phyloP scores from a whole-genome alignment of 1,139 yeast genomes.

The Yamadazyma mexicana region DNA sequence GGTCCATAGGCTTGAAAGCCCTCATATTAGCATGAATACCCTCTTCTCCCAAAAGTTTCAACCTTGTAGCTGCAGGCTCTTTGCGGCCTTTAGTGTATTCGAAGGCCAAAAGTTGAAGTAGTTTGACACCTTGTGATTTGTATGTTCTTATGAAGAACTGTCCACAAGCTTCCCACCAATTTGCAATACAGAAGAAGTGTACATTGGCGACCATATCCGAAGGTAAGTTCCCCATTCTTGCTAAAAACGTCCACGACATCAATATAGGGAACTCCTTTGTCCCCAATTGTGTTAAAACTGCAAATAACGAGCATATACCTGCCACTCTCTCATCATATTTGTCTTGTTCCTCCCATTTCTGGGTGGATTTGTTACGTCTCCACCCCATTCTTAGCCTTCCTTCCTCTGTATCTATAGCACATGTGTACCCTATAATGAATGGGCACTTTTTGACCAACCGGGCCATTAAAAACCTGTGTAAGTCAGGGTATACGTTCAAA shows the following conservation, averaged over 20 bases:
- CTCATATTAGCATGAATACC: slow-evolving; percentile 55
- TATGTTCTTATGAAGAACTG: slow-evolving; percentile 52
- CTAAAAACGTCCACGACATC: slow-evolving; percentile 75
- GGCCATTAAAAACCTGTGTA: slow-evolving; percentile 69
- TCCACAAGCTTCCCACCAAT: slow-evolving; percentile 94
- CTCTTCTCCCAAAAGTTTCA: slow-evolving; percentile 76
- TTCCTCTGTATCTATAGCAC: slow-evolving; percentile 74
- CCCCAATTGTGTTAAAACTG: slow-evolving; percentile 60
- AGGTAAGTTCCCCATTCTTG: slow-evolving; percentile 67
- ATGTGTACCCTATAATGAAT: slow-evolving; percentile 74
- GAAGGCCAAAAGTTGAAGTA: slow-evolving; percentile 38
- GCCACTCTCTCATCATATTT: slow-evolving; percentile 82
- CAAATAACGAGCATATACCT: slow-evolving; percentile 81
- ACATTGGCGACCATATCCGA: slow-evolving; percentile 53
- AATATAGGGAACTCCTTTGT: slow-evolving; percentile 23
- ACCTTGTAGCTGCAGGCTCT: slow-evolving; percentile 76
- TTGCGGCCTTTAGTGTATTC: slow-evolving; percentile 41
- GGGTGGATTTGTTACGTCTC: slow-evolving; percentile 53
- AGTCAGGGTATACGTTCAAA: slow-evolving; percentile 59
- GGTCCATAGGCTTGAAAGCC: slow-evolving; percentile 53
- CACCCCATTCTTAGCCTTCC: slow-evolving; percentile 89
- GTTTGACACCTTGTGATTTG: slow-evolving; percentile 69
- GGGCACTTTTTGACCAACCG: slow-evolving; percentile 93
- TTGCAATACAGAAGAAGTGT: slow-evolving; percentile 69
- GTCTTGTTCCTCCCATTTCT: slow-evolving; percentile 75